Evolutionary conservation across 192 early-diverging fungal genomes (phyloP).

Genomic region (Dimargaris cristalligena): DNA sequence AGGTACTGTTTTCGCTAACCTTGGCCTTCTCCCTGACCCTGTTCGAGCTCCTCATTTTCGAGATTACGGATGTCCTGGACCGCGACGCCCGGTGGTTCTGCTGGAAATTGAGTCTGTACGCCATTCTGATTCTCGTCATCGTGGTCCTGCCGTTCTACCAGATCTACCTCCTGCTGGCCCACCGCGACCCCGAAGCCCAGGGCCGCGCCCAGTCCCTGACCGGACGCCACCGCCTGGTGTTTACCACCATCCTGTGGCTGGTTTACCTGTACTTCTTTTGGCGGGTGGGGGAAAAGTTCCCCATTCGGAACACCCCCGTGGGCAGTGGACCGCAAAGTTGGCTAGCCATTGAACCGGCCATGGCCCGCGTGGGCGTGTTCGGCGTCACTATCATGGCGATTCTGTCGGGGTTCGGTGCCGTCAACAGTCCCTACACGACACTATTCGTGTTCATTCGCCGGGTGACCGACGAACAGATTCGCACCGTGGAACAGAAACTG

Average conservation of each 20-base stretch:
- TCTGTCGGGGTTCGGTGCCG: conserved; percentile 86
- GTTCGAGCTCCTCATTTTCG: conserved; percentile 70
- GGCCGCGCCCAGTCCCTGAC: too few species aligned
- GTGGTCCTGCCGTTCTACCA: conserved; percentile 64
- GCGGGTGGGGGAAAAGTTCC: conserved; percentile 39
- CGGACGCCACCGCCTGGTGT: background rate
- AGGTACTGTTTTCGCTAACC: conserved; percentile 56
- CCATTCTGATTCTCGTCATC: conserved; percentile 50
- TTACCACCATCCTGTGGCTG: conserved; percentile 21
- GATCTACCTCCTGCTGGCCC: conserved; percentile 37
- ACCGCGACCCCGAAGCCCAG: conserved; percentile 1
- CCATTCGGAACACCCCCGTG: conserved; percentile 25
- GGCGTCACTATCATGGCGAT: conserved; percentile 89
- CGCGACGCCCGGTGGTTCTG: conserved; percentile 51
- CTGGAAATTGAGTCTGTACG: conserved; percentile 54
- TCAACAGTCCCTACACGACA: conserved; percentile 77
- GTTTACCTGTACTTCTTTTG: conserved; percentile 40
- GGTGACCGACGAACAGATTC: conserved; percentile 25
- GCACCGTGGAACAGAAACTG: conserved; percentile 47
- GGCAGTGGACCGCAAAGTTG: conserved; percentile 19
- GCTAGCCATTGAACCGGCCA: conserved; percentile 45
- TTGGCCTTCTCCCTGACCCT: conserved; percentile 59
- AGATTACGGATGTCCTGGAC: conserved; percentile 51
- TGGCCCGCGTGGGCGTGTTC: conserved; percentile 70
- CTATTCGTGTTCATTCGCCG: conserved; percentile 66